These are phyloP conservation scores for Tuber borchii DNA, from an alignment of 495 filamentous ascomycete genomes.

Conservation along the genomic window DNA sequence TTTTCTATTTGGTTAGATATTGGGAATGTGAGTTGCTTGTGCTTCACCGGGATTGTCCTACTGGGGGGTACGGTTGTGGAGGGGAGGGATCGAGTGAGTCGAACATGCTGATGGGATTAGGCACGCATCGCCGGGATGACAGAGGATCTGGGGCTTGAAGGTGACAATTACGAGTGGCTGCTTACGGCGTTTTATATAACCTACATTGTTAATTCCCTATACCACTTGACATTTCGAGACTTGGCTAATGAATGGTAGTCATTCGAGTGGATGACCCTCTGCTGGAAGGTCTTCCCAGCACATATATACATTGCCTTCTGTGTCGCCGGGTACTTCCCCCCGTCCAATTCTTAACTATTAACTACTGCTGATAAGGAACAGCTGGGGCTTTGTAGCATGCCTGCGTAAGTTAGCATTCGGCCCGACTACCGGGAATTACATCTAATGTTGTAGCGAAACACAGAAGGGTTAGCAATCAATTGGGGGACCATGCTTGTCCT, in stretches of 20 bases:
- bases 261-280: constrained; percentile 63
- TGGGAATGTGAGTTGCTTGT: constrained; percentile 34
- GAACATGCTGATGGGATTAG: constrained; percentile 15
- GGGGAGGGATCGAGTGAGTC: neutral
- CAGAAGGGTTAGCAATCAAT: constrained; percentile 50
- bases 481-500: constrained; percentile 62
- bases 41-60: neutral
- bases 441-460: constrained; percentile 52
- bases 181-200: constrained; percentile 72
- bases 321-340: constrained; percentile 41
- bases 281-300: constrained; percentile 63
- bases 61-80: neutral
- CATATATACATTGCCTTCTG: constrained; percentile 44
- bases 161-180: constrained; percentile 60
- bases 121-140: constrained; percentile 52
- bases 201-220: constrained; percentile 45
- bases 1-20: constrained; percentile 27
- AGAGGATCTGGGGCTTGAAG: constrained; percentile 50
- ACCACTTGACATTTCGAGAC: neutral
- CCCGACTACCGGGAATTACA: constrained; percentile 48
- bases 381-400: constrained; percentile 39
- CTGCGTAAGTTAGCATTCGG: constrained; percentile 45
- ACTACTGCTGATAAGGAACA: constrained; percentile 8
- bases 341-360: constrained; percentile 8
- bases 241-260: constrained; percentile 44